These are phyloP conservation scores for Conticribra guillardii DNA, from an alignment of 108 stramenopile genomes.

Conservation along the genomic window DNA sequence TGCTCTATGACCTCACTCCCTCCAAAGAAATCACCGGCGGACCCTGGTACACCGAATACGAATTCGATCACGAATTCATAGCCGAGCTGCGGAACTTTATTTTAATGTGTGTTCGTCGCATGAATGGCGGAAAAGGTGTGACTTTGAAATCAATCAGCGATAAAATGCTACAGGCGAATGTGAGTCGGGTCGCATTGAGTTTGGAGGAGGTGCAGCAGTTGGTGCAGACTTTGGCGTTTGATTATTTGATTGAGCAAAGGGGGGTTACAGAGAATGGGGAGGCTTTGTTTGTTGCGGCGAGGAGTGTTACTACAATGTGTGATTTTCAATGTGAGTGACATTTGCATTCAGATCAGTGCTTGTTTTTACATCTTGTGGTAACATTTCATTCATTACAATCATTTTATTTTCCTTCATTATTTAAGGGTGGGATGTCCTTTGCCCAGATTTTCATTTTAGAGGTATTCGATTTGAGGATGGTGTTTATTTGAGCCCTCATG, in stretches of 20 bases:
- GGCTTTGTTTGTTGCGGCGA: constrained; percentile 59
- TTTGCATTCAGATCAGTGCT: not conserved
- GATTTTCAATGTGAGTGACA: constrained; percentile 68
- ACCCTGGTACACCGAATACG: constrained; percentile 95
- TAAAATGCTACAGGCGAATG: constrained; percentile 81
- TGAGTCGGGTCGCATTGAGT: constrained; percentile 84
- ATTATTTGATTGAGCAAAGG: constrained; percentile 74
- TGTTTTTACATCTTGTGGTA: not conserved
- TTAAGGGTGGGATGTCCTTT: constrained; percentile 73
- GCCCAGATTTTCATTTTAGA: constrained; percentile 85
- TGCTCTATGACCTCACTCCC: constrained; percentile 93
- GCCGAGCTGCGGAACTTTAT: constrained; percentile 87
- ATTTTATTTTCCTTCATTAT: not conserved
- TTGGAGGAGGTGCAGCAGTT: constrained; percentile 90
- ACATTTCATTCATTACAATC: not conserved
- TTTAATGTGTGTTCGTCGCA: constrained; percentile 64
- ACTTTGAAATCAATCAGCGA: constrained; percentile 67
- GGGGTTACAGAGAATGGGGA: constrained; percentile 58
- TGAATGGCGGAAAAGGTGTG: constrained; percentile 74
- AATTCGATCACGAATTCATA: constrained; percentile 99
- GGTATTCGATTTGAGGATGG: constrained; percentile 83
- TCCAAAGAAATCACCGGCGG: constrained; percentile 98
- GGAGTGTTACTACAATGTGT: constrained; percentile 70
- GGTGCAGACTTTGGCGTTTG: constrained; percentile 87
- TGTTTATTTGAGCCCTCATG: constrained; percentile 71